Conservation (phyloP, 208 protist genomes). For the Lotmaria passim region DNA sequence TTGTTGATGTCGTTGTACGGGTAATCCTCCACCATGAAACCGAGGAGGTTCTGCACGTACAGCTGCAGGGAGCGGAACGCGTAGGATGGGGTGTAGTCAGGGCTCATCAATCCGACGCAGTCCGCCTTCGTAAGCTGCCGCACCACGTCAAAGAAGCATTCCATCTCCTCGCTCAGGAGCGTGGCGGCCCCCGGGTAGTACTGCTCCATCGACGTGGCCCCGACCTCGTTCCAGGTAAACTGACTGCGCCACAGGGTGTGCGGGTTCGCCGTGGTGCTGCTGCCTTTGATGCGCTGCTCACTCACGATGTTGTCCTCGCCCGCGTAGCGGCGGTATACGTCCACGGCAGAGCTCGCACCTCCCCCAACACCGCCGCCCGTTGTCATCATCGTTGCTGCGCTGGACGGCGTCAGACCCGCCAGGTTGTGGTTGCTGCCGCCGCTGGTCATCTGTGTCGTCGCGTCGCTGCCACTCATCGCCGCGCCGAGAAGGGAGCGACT, state of each 20-base stretch:
- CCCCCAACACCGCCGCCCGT: neutral
- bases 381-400: neutral
- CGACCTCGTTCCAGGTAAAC: conserved; percentile 83
- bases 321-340: conserved; percentile 63
- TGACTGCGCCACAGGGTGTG: conserved; percentile 59
- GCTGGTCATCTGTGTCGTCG: neutral
- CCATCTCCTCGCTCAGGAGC: conserved; percentile 75
- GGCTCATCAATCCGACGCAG: conserved; percentile 65
- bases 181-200: conserved; percentile 83
- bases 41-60: conserved; percentile 86
- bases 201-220: conserved; percentile 79
- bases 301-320: conserved; percentile 71
- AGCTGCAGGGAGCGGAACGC: conserved; percentile 71
- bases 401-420: neutral
- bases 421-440: conserved; percentile 1
- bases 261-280: conserved; percentile 22
- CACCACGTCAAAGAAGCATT: conserved; percentile 64
- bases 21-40: conserved; percentile 86
- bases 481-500: conserved; percentile 9
- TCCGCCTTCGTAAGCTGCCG: conserved; percentile 62
- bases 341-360: no score
- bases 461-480: conserved; percentile 4
- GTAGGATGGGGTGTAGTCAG: conserved; percentile 64
- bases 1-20: conserved; percentile 87
- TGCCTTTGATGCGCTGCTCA: conserved; percentile 72